Percentiles rank a stretch among this genome's conserved stretches.
Evolutionary conservation across 2,329 filamentous ascomycete genomes (phyloP).

Genomic region (Pyrenochaeta sp.): DNA sequence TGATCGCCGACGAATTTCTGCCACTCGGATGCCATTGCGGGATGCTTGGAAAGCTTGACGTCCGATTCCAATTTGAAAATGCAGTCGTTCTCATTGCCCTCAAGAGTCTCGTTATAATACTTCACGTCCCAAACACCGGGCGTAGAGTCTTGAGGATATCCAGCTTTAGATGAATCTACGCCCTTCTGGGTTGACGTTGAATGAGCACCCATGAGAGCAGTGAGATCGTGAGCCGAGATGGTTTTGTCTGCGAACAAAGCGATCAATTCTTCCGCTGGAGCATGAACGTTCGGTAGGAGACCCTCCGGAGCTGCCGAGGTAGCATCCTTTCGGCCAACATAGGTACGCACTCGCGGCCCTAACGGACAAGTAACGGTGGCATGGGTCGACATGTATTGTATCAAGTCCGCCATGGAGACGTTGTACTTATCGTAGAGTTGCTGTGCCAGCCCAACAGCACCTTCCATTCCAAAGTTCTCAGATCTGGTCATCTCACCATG

Average conservation of each 20-base stretch:
- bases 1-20: constrained; percentile 21
- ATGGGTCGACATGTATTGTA: constrained; percentile 42
- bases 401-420: constrained; percentile 61
- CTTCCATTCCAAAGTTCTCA: constrained; percentile 54
- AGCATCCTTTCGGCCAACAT: constrained; percentile 58
- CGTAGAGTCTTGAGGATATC: constrained; percentile 56
- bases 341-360: constrained; percentile 59
- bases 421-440: constrained; percentile 50
- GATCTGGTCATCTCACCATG: constrained; percentile 35
- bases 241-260: constrained; percentile 60
- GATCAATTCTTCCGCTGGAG: constrained; percentile 50
- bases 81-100: constrained; percentile 23
- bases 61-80: constrained; percentile 45
- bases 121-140: constrained; percentile 48
- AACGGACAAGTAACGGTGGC: constrained; percentile 59
- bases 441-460: constrained; percentile 49
- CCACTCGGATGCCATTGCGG: constrained; percentile 31
- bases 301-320: constrained; percentile 49
- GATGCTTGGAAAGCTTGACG: constrained; percentile 34
- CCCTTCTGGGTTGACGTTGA: constrained; percentile 49
- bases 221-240: constrained; percentile 57
- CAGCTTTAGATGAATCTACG: constrained; percentile 37
- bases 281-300: constrained; percentile 55
- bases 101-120: constrained; percentile 33
- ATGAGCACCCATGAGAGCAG: constrained; percentile 63